phyloP scores from a whole-genome alignment of 331 rosid genomes.

The Pyracantha coccinea region DNA sequence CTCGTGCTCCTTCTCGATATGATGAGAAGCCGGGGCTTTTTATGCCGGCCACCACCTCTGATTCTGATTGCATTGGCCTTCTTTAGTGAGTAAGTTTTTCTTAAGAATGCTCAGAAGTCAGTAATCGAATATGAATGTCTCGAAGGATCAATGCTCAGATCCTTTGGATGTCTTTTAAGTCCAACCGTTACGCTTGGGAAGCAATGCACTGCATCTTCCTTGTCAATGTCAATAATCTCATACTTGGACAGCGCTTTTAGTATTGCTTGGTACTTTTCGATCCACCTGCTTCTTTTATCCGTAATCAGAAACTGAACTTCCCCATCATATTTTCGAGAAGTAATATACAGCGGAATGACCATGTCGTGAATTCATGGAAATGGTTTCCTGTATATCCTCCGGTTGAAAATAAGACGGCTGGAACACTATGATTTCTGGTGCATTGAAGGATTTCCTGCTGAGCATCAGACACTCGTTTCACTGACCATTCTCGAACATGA shows the following conservation, averaged over 20 bases:
- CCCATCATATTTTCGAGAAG: constrained; percentile 55
- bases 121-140: constrained; percentile 53
- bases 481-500: constrained; percentile 48
- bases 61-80: constrained; percentile 34
- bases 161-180: constrained; percentile 48
- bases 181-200: constrained; percentile 62
- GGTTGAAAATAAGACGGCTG: constrained; percentile 64
- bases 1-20: constrained; percentile 58
- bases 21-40: constrained; percentile 61
- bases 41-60: constrained; percentile 11
- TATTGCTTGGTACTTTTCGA: constrained; percentile 33
- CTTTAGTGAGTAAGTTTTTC: constrained; percentile 47
- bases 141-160: constrained; percentile 53
- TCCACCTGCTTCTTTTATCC: constrained; percentile 39
- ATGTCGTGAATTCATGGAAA: constrained; percentile 85
- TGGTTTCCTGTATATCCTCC: constrained; percentile 82
- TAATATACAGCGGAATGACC: constrained; percentile 59
- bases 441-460: constrained; percentile 31
- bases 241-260: constrained; percentile 57
- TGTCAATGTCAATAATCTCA: constrained; percentile 51
- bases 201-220: constrained; percentile 59
- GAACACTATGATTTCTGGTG: constrained; percentile 43
- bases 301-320: constrained; percentile 61
- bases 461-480: constrained; percentile 16
- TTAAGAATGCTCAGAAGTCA: constrained; percentile 56